Evolutionary conservation across 441 rosid genomes (phyloP).

Genomic region (Gossypium aridum): DNA sequence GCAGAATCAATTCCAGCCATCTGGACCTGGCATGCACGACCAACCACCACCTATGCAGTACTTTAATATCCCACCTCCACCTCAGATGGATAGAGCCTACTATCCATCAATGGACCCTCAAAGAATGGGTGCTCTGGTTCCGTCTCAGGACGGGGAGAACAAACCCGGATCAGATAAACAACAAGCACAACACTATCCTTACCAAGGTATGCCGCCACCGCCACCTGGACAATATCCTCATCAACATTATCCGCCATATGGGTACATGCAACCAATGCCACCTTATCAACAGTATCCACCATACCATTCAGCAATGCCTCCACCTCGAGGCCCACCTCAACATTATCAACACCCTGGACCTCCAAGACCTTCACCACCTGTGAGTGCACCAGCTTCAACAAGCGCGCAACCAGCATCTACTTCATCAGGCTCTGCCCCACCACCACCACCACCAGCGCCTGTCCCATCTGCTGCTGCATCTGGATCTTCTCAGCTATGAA

Average conservation of each 20-base stretch:
- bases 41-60: constrained; percentile 62
- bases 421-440: constrained; percentile 25
- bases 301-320: constrained; percentile 37
- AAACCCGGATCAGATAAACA: constrained; percentile 42
- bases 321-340: constrained; percentile 41
- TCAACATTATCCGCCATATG: constrained; percentile 52
- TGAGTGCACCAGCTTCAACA: constrained; percentile 18
- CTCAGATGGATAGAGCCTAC: constrained; percentile 61
- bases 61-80: constrained; percentile 76
- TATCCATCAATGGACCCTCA: constrained; percentile 99
- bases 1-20: constrained; percentile 52
- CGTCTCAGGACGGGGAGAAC: constrained; percentile 75
- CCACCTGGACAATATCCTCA: constrained; percentile 44
- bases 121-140: constrained; percentile 90
- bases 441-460: constrained; percentile 25
- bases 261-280: constrained; percentile 48
- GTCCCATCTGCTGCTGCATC: constrained; percentile 20
- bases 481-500: constrained; percentile 8
- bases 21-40: constrained; percentile 34
- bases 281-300: constrained; percentile 58
- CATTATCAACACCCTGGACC: constrained; percentile 52
- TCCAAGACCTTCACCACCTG: constrained; percentile 30
- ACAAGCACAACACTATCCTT: constrained; percentile 42
- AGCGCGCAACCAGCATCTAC: constrained; percentile 25
- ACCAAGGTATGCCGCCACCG: constrained; percentile 42